Evolutionary conservation across 208 protist species (phyloP), one percentile per base, ranked within the genome.

Genomic region (Crithidia brevicula): DNA sequence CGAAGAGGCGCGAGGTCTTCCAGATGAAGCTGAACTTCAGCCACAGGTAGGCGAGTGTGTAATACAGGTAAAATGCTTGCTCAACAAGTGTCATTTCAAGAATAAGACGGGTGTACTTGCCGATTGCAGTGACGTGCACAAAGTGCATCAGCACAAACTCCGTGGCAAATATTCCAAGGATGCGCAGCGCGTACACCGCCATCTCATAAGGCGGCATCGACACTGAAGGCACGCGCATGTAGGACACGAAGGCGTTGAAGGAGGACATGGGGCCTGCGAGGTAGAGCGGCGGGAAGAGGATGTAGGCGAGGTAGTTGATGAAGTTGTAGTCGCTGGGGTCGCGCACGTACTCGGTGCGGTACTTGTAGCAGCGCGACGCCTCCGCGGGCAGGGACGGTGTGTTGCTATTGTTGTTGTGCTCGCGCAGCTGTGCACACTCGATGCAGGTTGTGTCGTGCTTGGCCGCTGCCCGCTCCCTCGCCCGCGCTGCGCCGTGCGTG

Each of bases 1-100:
- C 80, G 70, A 89, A 90, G 10, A 93, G 57, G 2, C 93, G 83
- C 47, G 96, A 94, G 34, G 93, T 79, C 53, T 91, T 83, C 93
- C 93, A 98, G 49, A 98, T 85, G 23, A 91, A 68, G 15, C 82
- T 76, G 65, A 98, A 97, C 74, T 98, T 98, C 9, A 93, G 22
- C 77, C 91, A 98, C 68, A 97, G 75, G 59, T 94, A 96, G 28
- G 68, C 79, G 3, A 97, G 56, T 2, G 67, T 84, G 46, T 76
- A 71, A 23, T 78, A 86, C 4, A 81, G 78, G 34, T 94, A 63
- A 36, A 87, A 85, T 8, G 94, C 77, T 52, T 96, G 97, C 65
- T 92, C 72, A 51, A 88, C 86, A 28, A 88, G 74, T 27, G 82
- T 88, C 63, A 96, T 96, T 63, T 92, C 86, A 0, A 89, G 15